Conservation (phyloP, 768 basidiomycete genomes). For the Kwoniella newhampshirensis region DNA sequence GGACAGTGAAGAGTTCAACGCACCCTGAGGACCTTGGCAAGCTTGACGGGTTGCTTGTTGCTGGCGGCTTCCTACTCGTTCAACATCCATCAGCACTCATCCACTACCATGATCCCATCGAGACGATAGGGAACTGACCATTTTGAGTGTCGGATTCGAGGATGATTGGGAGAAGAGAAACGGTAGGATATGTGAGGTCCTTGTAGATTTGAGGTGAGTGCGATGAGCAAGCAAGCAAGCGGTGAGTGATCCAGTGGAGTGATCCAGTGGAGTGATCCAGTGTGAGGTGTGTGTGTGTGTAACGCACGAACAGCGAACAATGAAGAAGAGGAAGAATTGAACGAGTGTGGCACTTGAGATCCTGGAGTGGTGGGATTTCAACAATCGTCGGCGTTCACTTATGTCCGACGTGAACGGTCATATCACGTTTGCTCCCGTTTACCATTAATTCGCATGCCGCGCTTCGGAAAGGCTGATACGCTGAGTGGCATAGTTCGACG, state of each 20-base stretch:
- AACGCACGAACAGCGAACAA: not conserved
- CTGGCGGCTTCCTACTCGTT: conserved; percentile 42
- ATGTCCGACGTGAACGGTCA: conserved; percentile 9
- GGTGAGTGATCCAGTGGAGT: not conserved
- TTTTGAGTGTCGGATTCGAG: conserved; percentile 19
- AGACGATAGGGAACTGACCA: too few relatives aligned
- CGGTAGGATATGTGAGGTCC: not conserved
- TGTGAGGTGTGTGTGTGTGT: not conserved
- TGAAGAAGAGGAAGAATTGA: not conserved
- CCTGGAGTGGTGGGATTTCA: not conserved
- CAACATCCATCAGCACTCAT: conserved; percentile 16
- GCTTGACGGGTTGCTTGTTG: conserved; percentile 71
- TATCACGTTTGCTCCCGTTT: not conserved
- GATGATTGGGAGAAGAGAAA: conserved; percentile 13
- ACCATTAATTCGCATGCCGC: too few relatives aligned
- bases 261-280: too few relatives aligned
- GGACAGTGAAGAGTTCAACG: conserved; percentile 11
- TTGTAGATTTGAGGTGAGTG: conserved; percentile 8
- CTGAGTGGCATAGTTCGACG: too few relatives aligned
- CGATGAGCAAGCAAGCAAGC: conserved; percentile 4
- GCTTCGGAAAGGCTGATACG: too few relatives aligned
- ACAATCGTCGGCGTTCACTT: conserved; percentile 13
- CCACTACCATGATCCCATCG: not conserved
- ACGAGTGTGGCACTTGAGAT: conserved; percentile 13
- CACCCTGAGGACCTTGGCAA: conserved; percentile 97